These are phyloP conservation scores for Lathyrus tuberosus DNA, from an alignment of 306 rosid species.

Conservation along the genomic window DNA sequence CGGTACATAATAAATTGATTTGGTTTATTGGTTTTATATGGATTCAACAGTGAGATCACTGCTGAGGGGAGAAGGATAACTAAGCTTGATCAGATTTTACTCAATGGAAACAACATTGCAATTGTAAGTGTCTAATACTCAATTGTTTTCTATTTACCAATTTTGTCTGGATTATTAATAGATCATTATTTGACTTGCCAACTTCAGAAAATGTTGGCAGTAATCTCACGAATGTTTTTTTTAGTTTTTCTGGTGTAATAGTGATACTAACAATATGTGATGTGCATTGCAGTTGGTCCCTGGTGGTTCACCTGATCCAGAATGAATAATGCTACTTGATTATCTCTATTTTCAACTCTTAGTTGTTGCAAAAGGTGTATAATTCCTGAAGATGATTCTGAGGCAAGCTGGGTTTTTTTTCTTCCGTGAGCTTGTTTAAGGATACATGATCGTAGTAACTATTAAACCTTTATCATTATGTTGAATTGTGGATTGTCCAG, in stretches of 20 bases:
- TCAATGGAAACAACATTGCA: slow-evolving; percentile 98
- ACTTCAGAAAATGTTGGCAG: background rate
- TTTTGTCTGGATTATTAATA: background rate
- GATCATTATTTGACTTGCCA: slow-evolving; percentile 13
- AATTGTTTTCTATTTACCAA: slow-evolving; percentile 9
- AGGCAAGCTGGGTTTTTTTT: slow-evolving; percentile 29
- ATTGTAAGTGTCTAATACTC: slow-evolving; percentile 75
- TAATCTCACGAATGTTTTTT: slow-evolving; percentile 7
- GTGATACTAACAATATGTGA: slow-evolving; percentile 23
- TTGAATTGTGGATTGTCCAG: slow-evolving; percentile 28
- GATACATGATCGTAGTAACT: slow-evolving; percentile 40
- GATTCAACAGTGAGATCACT: slow-evolving; percentile 74
- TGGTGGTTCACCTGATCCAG: slow-evolving; percentile 85
- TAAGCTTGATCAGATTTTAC: slow-evolving; percentile 95
- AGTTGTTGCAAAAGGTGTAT: slow-evolving; percentile 37
- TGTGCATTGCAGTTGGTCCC: slow-evolving; percentile 73
- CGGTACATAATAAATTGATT: slow-evolving; percentile 23
- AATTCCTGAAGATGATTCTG: slow-evolving; percentile 42
- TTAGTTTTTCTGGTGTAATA: slow-evolving; percentile 1
- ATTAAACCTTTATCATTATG: slow-evolving; percentile 23
- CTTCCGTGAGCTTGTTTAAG: slow-evolving; percentile 33
- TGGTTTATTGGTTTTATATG: slow-evolving; percentile 40
- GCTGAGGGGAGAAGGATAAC: slow-evolving; percentile 97
- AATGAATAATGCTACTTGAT: slow-evolving; percentile 47
- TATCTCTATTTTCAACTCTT: slow-evolving; percentile 17